phyloP scores from a whole-genome alignment of 768 basidiomycete genomes.

The Tremella mesenterica region DNA sequence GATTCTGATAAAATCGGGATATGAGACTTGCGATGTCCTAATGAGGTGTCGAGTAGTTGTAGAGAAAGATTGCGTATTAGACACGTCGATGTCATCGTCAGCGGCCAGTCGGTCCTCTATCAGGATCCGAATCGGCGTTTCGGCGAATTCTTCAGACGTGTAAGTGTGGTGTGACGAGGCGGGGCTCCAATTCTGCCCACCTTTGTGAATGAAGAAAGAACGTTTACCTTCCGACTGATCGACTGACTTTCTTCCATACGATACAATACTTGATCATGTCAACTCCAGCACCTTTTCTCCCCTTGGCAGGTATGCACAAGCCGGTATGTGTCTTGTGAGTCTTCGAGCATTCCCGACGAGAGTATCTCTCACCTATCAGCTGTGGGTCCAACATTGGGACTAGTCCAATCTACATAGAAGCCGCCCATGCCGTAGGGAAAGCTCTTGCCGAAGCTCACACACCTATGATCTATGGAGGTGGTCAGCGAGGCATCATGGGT shows the following conservation, averaged over 20 bases:
- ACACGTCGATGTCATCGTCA: too few relatives aligned
- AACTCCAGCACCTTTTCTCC: slow-evolving; percentile 16
- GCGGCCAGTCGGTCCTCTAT: too few relatives aligned
- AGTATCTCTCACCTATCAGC: slow-evolving; percentile 3
- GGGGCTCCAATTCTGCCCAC: too few relatives aligned
- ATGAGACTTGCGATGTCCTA: not conserved
- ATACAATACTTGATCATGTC: too few relatives aligned
- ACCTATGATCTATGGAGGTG: slow-evolving; percentile 80
- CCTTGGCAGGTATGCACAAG: slow-evolving; percentile 15
- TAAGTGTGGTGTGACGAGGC: too few relatives aligned
- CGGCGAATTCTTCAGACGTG: too few relatives aligned
- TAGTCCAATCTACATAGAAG: slow-evolving; percentile 55
- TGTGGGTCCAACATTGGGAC: slow-evolving; percentile 70
- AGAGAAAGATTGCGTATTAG: too few relatives aligned
- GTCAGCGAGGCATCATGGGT: slow-evolving; percentile 77
- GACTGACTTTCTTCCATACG: too few relatives aligned
- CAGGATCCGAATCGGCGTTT: too few relatives aligned
- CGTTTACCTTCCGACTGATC: too few relatives aligned
- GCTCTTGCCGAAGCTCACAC: slow-evolving; percentile 58
- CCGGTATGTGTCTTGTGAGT: slow-evolving; percentile 42
- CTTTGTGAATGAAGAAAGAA: too few relatives aligned
- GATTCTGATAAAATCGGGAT: not conserved
- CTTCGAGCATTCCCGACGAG: not conserved
- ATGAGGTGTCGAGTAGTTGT: too few relatives aligned
- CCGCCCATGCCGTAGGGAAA: slow-evolving; percentile 67